Conservation (phyloP, 257 asterid genomes). For the Solanum phureja region DNA sequence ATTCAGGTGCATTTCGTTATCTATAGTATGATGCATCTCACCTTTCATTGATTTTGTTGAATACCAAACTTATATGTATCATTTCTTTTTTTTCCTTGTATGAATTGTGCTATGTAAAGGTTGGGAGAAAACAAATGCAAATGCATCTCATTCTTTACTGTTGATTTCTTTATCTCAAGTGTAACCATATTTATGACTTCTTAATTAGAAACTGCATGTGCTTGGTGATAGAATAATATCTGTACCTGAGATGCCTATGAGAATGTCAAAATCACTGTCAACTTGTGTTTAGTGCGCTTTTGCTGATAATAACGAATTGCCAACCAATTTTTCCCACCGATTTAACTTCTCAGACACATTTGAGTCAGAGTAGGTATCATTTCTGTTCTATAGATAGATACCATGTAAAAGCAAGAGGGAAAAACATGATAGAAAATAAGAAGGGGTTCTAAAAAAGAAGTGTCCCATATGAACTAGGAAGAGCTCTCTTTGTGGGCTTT, state of each 20-base stretch:
- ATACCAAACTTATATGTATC: background rate
- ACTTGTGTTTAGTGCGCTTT: constrained; percentile 6
- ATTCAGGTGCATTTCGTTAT: constrained; percentile 29
- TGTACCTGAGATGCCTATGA: background rate
- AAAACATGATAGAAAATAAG: background rate
- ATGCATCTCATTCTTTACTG: background rate
- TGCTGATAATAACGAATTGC: constrained; percentile 12
- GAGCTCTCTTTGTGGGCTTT: background rate
- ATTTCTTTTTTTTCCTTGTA: background rate
- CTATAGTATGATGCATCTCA: background rate
- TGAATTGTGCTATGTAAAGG: background rate
- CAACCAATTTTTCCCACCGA: constrained; percentile 22
- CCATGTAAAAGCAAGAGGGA: background rate
- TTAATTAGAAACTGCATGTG: background rate
- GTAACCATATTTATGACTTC: background rate
- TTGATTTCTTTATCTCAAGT: background rate
- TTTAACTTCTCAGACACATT: constrained; percentile 12
- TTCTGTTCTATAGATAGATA: background rate
- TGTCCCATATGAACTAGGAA: background rate
- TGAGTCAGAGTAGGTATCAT: constrained; percentile 6
- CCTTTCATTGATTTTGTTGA: background rate
- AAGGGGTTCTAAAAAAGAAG: background rate
- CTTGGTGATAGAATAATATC: background rate
- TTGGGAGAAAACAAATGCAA: background rate
- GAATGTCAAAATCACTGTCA: background rate